phyloP scores from a whole-genome alignment of 495 filamentous ascomycete genomes.

The Hypoxylon fuscum region DNA sequence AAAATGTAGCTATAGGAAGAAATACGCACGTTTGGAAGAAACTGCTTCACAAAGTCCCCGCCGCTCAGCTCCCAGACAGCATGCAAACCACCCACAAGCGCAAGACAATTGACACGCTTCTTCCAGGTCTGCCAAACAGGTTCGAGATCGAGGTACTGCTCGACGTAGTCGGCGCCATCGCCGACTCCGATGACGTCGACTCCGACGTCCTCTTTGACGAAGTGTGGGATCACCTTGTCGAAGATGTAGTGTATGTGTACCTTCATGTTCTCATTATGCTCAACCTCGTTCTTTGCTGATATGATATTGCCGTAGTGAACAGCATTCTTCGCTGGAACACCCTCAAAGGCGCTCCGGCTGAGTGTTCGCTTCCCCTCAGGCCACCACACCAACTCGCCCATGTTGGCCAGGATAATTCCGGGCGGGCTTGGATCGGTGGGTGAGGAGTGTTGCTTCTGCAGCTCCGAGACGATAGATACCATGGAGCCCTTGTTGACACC shows the following conservation, averaged over 20 bases:
- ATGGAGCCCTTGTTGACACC: slow-evolving; percentile 74
- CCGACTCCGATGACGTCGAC: slow-evolving; percentile 73
- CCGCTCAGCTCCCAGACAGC: slow-evolving; percentile 44
- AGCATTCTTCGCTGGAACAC: slow-evolving; percentile 63
- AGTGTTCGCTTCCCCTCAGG: slow-evolving; percentile 64
- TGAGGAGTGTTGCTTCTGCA: slow-evolving; percentile 50
- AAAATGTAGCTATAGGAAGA: neutral
- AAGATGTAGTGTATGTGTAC: slow-evolving; percentile 74
- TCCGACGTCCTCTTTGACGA: slow-evolving; percentile 54
- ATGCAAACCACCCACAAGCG: slow-evolving; percentile 52
- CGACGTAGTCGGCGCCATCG: slow-evolving; percentile 62
- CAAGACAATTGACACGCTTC: slow-evolving; percentile 47
- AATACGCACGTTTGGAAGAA: slow-evolving; percentile 60
- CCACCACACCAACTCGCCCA: slow-evolving; percentile 76
- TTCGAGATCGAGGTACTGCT: slow-evolving; percentile 64
- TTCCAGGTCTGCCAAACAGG: slow-evolving; percentile 58
- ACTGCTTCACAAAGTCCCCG: slow-evolving; percentile 46
- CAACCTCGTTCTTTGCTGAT: slow-evolving; percentile 62
- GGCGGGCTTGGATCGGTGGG: slow-evolving; percentile 44
- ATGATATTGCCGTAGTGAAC: slow-evolving; percentile 56
- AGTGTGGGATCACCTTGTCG: slow-evolving; percentile 61
- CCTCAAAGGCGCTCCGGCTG: slow-evolving; percentile 60
- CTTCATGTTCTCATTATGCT: slow-evolving; percentile 56
- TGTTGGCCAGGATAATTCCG: slow-evolving; percentile 74
- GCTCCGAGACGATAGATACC: slow-evolving; percentile 65